These are phyloP conservation scores for Macrolepiota dolichaula DNA, from an alignment of 768 basidiomycete genomes.

Conservation along the genomic window DNA sequence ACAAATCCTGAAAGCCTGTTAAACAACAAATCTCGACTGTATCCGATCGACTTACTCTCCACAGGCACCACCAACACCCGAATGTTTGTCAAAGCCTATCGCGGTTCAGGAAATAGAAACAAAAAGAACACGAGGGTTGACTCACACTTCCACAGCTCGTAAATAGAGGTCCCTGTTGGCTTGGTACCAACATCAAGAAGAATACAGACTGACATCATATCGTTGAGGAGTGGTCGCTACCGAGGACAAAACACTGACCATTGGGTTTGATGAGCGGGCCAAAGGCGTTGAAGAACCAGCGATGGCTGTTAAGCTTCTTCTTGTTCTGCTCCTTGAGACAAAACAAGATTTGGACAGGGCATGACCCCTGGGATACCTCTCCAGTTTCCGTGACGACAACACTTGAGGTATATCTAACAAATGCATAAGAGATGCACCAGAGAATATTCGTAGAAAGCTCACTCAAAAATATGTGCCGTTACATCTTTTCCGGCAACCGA, in stretches of 20 bases:
- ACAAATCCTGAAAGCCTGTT: slow-evolving; percentile 53
- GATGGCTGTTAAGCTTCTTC: slow-evolving; percentile 93
- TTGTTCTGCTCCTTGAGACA: slow-evolving; percentile 95
- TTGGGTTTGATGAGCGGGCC: slow-evolving; percentile 85
- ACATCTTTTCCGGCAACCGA: slow-evolving; percentile 87
- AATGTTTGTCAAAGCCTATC: slow-evolving; percentile 75
- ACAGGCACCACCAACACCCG: slow-evolving; percentile 90
- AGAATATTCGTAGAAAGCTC: slow-evolving; percentile 20
- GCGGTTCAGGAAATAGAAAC: slow-evolving; percentile 11
- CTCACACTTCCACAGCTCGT: slow-evolving; percentile 92
- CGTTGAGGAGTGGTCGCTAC: slow-evolving; percentile 1
- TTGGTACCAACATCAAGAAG: slow-evolving; percentile 96
- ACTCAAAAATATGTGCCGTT: slow-evolving; percentile 93
- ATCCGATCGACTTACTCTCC: slow-evolving; percentile 62
- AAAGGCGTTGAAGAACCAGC: slow-evolving; percentile 98
- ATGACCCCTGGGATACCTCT: slow-evolving; percentile 72
- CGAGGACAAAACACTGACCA: slow-evolving; percentile 35
- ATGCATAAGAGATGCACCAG: background rate
- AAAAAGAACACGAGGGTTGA: slow-evolving; percentile 5
- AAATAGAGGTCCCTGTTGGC: slow-evolving; percentile 91
- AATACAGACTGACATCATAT: slow-evolving; percentile 60
- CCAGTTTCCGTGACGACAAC: slow-evolving; percentile 77
- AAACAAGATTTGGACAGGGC: slow-evolving; percentile 85
- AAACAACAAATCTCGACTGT: slow-evolving; percentile 1
- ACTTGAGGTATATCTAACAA: slow-evolving; percentile 67